Conservation (phyloP, 768 basidiomycete species). For the Punctularia strigosozonata region DNA sequence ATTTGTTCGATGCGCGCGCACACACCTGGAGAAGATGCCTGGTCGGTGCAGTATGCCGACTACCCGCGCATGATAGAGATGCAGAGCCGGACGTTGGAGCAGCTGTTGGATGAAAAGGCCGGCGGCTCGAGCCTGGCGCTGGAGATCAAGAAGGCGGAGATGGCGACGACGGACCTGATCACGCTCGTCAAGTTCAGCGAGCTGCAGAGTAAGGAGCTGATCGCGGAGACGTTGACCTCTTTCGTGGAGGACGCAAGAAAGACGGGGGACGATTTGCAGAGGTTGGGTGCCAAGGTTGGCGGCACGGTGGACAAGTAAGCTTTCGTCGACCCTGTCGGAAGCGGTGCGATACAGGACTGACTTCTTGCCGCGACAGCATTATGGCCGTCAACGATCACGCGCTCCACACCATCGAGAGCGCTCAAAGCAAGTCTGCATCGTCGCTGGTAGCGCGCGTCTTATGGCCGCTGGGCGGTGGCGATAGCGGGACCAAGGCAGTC, state of each 20-base stretch:
- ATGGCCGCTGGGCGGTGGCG: slow-evolving; percentile 21
- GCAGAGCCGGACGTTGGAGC: slow-evolving; percentile 50
- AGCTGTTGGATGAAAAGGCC: slow-evolving; percentile 46
- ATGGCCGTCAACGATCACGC: slow-evolving; percentile 69
- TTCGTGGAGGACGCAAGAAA: slow-evolving; percentile 55
- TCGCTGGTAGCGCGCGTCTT: slow-evolving; percentile 9
- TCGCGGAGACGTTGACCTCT: slow-evolving; percentile 37
- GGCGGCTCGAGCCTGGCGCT: slow-evolving; percentile 50
- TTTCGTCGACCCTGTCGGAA: neutral
- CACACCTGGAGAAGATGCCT: too few species aligned
- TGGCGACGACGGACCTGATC: slow-evolving; percentile 61
- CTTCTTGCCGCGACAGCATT: slow-evolving; percentile 29
- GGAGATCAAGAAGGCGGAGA: slow-evolving; percentile 65
- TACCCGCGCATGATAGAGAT: slow-evolving; percentile 49
- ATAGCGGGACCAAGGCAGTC: slow-evolving; percentile 24
- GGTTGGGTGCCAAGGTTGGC: slow-evolving; percentile 52
- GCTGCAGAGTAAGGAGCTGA: slow-evolving; percentile 42
- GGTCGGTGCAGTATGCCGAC: too few species aligned
- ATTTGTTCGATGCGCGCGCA: too few species aligned
- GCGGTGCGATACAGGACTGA: neutral
- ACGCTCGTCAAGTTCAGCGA: slow-evolving; percentile 53
- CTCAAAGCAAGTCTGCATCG: slow-evolving; percentile 17
- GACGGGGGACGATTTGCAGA: slow-evolving; percentile 47
- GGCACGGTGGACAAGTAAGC: slow-evolving; percentile 66
- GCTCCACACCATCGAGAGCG: slow-evolving; percentile 37